Evolutionary conservation across 495 filamentous ascomycete species (phyloP).

Genomic region (Trichoderma parareesei): DNA sequence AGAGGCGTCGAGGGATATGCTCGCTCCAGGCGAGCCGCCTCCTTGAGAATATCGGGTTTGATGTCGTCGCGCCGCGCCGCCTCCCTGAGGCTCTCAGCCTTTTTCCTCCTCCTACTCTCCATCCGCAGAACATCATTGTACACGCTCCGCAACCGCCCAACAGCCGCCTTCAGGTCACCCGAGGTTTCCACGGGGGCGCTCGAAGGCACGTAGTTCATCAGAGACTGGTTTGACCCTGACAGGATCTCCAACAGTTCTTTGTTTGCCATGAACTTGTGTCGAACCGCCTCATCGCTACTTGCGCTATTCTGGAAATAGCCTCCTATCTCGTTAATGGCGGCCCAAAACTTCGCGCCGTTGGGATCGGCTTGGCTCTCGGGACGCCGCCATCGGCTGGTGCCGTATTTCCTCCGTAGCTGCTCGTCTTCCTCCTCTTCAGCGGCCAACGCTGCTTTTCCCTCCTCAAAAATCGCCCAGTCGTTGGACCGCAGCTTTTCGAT

Average conservation of each 20-base stretch:
- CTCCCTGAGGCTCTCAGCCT: slow-evolving; percentile 64
- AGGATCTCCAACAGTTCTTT: slow-evolving; percentile 68
- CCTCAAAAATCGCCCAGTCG: slow-evolving; percentile 66
- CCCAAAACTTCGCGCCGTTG: slow-evolving; percentile 68
- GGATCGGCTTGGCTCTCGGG: slow-evolving; percentile 48
- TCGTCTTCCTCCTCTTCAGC: slow-evolving; percentile 81
- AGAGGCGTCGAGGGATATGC: slow-evolving; percentile 77
- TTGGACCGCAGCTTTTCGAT: slow-evolving; percentile 76
- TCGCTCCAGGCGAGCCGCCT: slow-evolving; percentile 78
- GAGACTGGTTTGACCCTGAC: slow-evolving; percentile 64
- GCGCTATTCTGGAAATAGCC: slow-evolving; percentile 82
- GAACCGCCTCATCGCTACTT: slow-evolving; percentile 73
- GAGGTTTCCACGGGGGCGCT: slow-evolving; percentile 70
- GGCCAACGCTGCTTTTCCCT: slow-evolving; percentile 66
- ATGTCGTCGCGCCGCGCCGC: slow-evolving; percentile 86
- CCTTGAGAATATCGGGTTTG: slow-evolving; percentile 68
- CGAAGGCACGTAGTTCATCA: slow-evolving; percentile 84
- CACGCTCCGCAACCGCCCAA: slow-evolving; percentile 60
- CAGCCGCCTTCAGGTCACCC: slow-evolving; percentile 69
- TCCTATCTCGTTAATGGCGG: slow-evolving; percentile 66
- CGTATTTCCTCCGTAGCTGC: slow-evolving; percentile 64
- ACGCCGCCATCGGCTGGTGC: slow-evolving; percentile 79
- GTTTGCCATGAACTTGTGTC: slow-evolving; percentile 67
- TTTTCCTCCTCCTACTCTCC: slow-evolving; percentile 66
- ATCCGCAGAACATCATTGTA: slow-evolving; percentile 78